Base-by-base conservation (phyloP, 2,329 filamentous ascomycete species). In the Alternaria tenuissima region DNA sequence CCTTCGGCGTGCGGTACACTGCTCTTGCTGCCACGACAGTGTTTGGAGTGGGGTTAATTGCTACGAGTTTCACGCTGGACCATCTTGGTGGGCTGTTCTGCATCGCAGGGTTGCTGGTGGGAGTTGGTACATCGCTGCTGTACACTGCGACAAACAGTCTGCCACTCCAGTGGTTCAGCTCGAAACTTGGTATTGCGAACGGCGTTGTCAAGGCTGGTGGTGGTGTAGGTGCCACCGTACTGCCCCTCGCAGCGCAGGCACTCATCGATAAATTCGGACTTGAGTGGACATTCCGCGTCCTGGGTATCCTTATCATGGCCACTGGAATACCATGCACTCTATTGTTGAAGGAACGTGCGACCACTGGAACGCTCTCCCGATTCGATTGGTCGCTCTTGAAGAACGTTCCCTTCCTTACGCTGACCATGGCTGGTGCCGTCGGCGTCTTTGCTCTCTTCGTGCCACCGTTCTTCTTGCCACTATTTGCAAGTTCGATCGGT, bases 21-120 rank as follows among this genome's bases (percentile, higher is more conserved):
- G 82, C 78, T 0, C 52, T 88, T 8, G 39, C 83, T 3, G 87
- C 87, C 0, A 77, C 88, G 0, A 67, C 76, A 0, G 72, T 86
- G 20, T 78, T 88, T 51, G 84, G 85, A 0, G 28, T 81, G 3
- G 84, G 83, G 2, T 79, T 83, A 61, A 78, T 86, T 7, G 62
- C 82, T 22, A 82, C 81, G 54, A 78, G 83, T 7, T 86, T 83
- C 63, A 75, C 79, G 5, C 79, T 79, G 4, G 48, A 49, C 3
- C 63, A 47, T 47, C 28, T 47, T 11, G 26, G 44, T 30, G 44
- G 44, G 3, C 28, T 47, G 28, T 47, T 47, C 3, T 47, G 58
- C 3, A 36, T 66, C 8, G 43, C 58, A 1, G 63, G 61, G 16
- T 64, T 86, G 11, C 87, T 86, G 58, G 72, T 80, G 3, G 83